Percentiles rank a stretch among this genome's conserved stretches.
These are phyloP conservation scores for Fusarium brachygibbosum DNA, from an alignment of 2,329 filamentous ascomycete genomes.

Conservation along the genomic window DNA sequence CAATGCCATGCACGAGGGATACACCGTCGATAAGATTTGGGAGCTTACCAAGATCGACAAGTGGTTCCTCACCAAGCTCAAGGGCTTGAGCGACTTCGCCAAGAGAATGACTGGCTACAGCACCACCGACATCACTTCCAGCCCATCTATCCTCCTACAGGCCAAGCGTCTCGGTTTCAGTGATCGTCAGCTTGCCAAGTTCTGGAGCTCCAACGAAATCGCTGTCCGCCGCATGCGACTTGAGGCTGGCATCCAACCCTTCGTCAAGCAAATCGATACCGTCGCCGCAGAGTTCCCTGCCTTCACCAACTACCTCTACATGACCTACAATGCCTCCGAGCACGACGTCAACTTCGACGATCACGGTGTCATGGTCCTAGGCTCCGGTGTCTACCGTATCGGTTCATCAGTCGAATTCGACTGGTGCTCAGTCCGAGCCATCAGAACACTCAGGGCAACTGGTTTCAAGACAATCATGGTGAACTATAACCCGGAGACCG, in stretches of 20 bases:
- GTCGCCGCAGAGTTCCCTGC: slow-evolving; percentile 97
- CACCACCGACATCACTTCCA: slow-evolving; percentile 73
- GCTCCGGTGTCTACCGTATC: slow-evolving; percentile 96
- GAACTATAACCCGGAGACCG: slow-evolving; percentile 92
- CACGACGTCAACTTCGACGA: slow-evolving; percentile 89
- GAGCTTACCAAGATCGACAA: slow-evolving; percentile 98
- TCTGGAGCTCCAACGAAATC: slow-evolving; percentile 94
- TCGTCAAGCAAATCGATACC: slow-evolving; percentile 98
- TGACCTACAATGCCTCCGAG: slow-evolving; percentile 93
- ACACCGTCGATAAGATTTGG: slow-evolving; percentile 97
- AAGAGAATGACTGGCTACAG: slow-evolving; percentile 79
- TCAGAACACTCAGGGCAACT: slow-evolving; percentile 86
- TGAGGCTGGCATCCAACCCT: slow-evolving; percentile 87
- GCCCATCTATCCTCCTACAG: slow-evolving; percentile 76
- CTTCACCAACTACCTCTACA: slow-evolving; percentile 94
- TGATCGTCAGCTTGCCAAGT: slow-evolving; percentile 92
- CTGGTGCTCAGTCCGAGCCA: slow-evolving; percentile 97
- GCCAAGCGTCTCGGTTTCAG: slow-evolving; percentile 96
- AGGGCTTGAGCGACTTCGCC: slow-evolving; percentile 89
- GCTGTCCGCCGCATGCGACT: slow-evolving; percentile 86
- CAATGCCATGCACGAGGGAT: slow-evolving; percentile 95
- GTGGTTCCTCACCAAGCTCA: slow-evolving; percentile 95
- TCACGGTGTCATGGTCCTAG: slow-evolving; percentile 94
- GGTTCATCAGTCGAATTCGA: slow-evolving; percentile 99
- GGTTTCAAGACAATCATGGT: slow-evolving; percentile 97